Base-by-base conservation (phyloP, 2,329 filamentous ascomycete genomes). In the Aspergillus chevalieri region DNA sequence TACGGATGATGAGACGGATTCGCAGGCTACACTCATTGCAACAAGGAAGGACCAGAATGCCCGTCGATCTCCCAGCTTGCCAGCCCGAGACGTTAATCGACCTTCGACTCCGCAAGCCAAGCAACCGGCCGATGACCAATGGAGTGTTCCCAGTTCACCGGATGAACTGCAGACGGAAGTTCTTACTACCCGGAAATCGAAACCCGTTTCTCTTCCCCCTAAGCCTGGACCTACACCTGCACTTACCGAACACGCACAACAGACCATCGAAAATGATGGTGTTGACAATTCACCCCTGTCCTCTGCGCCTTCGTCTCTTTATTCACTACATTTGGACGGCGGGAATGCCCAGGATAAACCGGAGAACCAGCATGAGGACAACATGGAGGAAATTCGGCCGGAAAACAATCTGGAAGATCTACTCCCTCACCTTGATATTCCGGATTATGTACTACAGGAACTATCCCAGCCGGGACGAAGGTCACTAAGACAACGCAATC, bases 401-500 rank as follows among this genome's bases (percentile, higher is more conserved):
- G 44, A 52, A 15, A 46, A 51, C 19, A 43, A 46, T 4, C 33
- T 52, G n/a, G 53, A 61, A 19, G 52, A 57, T 14, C 30, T 56
- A 24, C 47, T 61, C 6, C 51, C 56, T 6, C 46, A 57, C 9
- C 46, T 61, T 8, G 61, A 67, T 12, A 57, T 67, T 9, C 55
- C 60, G 0, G 59, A 63, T 10, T 61, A 65, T 8, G 46, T 66
- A 15, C 24, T 65, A 43, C 55, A 47, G 22, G 57, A 66, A 49
- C 22, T 62, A 28, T 50, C 54, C 24, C 61, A 57, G 28, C 62
- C 62, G 14, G 44, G 48, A n/a, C 60, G 64, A 50, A 64, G 70
- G 49, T 61, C 59, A 3, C 58, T 77, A 19, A 65, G 75, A 46
- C 65, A 73, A 48, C 69, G 74, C 36, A 75, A 74, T 54, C 68